A percentile compares a stretch with the other conserved stretches of the same genome.
Conservation (phyloP, 1,139 yeast species). For the Hyphopichia pseudoburtonii region DNA sequence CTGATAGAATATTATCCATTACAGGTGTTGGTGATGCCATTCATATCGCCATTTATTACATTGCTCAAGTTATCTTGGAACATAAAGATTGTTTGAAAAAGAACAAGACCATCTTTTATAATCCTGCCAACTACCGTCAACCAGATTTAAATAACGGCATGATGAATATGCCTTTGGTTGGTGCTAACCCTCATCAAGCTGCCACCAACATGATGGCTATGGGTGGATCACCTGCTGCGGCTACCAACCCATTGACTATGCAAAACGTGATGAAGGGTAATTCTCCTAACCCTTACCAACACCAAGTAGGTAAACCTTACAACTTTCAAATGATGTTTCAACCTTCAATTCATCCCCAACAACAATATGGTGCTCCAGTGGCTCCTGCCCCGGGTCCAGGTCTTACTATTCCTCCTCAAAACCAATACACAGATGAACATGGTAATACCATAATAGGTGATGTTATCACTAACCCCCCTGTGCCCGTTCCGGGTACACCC, state of each 20-base stretch:
- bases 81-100: slow-evolving; percentile 54
- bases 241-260: slow-evolving; percentile 15
- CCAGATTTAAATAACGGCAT: slow-evolving; percentile 14
- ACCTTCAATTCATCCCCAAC: slow-evolving; percentile 41
- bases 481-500: slow-evolving; percentile 29
- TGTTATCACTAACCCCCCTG: slow-evolving; percentile 42
- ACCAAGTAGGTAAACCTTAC: slow-evolving; percentile 26
- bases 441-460: slow-evolving; percentile 48
- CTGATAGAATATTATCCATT: slow-evolving; percentile 73
- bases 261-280: slow-evolving; percentile 16
- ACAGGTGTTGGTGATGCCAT: slow-evolving; percentile 86
- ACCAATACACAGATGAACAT: slow-evolving; percentile 45
- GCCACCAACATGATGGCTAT: slow-evolving; percentile 18
- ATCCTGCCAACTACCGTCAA: slow-evolving; percentile 56
- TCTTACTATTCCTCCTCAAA: slow-evolving; percentile 30
- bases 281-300: slow-evolving; percentile 6
- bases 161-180: slow-evolving; percentile 19
- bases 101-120: slow-evolving; percentile 57
- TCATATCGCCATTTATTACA: slow-evolving; percentile 77
- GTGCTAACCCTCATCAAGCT: no score
- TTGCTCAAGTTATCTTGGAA: slow-evolving; percentile 65
- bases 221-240: slow-evolving; percentile 10
- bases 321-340: slow-evolving; percentile 47
- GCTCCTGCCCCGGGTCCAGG: slow-evolving; percentile 14
- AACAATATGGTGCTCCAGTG: slow-evolving; percentile 20